Percentiles rank a stretch among this genome's conserved stretches.
phyloP scores from a whole-genome alignment of 1,284 basidiomycete genomes.

The Serendipita sp. region DNA sequence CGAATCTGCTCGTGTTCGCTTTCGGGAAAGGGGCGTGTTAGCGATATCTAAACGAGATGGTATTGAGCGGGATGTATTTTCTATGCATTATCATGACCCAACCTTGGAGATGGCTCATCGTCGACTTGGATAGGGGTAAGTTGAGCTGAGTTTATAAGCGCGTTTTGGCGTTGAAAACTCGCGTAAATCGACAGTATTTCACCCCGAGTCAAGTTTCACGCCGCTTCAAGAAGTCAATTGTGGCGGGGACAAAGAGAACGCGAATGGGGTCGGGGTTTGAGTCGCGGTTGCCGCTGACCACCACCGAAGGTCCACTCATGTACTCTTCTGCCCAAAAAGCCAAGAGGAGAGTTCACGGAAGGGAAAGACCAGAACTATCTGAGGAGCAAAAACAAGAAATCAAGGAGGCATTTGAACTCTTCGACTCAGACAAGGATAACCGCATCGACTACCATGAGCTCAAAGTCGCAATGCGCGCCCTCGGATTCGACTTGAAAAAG shows the following conservation, averaged over 20 bases:
- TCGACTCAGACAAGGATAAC: conserved; percentile 99
- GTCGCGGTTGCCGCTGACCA: background rate
- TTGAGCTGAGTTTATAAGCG: background rate
- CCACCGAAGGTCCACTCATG: background rate
- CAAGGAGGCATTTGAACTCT: conserved; percentile 97
- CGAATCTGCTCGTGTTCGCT: background rate
- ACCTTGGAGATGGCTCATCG: background rate
- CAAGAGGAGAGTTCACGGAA: conserved; percentile 12
- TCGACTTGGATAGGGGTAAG: background rate
- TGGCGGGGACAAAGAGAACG: background rate
- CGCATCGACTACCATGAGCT: conserved; percentile 94
- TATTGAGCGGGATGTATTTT: background rate
- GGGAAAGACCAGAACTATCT: conserved; percentile 53
- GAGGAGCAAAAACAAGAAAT: conserved; percentile 97
- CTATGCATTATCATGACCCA: background rate
- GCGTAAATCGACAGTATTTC: background rate
- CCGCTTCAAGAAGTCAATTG: background rate
- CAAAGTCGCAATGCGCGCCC: conserved; percentile 94
- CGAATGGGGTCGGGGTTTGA: background rate
- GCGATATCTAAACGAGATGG: background rate
- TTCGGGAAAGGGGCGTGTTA: background rate
- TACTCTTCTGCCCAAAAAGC: conserved; percentile 16
- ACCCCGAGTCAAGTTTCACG: too few relatives aligned
- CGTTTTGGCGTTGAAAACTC: background rate
- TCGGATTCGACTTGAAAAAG: conserved; percentile 97